phyloP scores from a whole-genome alignment of 139 green algal genomes.

The Volvox reticuliferus region DNA sequence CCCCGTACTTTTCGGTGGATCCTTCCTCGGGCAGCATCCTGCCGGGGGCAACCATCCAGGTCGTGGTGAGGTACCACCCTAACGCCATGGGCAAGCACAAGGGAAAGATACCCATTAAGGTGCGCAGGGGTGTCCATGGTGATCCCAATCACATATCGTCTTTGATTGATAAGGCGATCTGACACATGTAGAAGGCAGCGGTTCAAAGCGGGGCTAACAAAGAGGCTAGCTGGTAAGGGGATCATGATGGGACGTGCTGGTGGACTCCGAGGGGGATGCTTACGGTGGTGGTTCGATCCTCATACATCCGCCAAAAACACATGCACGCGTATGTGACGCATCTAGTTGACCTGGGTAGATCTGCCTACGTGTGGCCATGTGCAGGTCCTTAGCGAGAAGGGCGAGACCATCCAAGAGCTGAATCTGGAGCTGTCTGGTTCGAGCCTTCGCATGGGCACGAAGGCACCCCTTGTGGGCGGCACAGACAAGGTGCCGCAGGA shows the following conservation, averaged over 20 bases:
- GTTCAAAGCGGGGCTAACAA: no score
- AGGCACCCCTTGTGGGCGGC: slow-evolving; percentile 50
- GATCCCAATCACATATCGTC: no score
- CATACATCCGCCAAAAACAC: no score
- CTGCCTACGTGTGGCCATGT: no score
- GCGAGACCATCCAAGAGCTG: slow-evolving; percentile 21
- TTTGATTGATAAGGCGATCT: no score
- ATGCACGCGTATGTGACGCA: no score
- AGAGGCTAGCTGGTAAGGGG: no score
- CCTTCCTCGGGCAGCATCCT: slow-evolving; percentile 49
- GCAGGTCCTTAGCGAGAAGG: slow-evolving; percentile 16
- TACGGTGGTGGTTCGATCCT: no score
- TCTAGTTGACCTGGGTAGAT: no score
- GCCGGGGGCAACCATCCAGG: slow-evolving; percentile 48
- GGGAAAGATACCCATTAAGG: slow-evolving; percentile 37
- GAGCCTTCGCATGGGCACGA: slow-evolving; percentile 43
- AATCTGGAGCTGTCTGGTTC: slow-evolving; percentile 47
- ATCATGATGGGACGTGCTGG: no score
- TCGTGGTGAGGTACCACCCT: slow-evolving; percentile 61
- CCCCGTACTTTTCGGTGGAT: slow-evolving; percentile 57
- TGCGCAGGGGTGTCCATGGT: neutral
- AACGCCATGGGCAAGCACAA: slow-evolving; percentile 61
- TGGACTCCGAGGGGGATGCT: no score
- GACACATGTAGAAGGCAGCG: no score
- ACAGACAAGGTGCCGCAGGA: slow-evolving; percentile 67